These are phyloP conservation scores for Populus pruinosa DNA, from an alignment of 345 rosid genomes.

Conservation along the genomic window DNA sequence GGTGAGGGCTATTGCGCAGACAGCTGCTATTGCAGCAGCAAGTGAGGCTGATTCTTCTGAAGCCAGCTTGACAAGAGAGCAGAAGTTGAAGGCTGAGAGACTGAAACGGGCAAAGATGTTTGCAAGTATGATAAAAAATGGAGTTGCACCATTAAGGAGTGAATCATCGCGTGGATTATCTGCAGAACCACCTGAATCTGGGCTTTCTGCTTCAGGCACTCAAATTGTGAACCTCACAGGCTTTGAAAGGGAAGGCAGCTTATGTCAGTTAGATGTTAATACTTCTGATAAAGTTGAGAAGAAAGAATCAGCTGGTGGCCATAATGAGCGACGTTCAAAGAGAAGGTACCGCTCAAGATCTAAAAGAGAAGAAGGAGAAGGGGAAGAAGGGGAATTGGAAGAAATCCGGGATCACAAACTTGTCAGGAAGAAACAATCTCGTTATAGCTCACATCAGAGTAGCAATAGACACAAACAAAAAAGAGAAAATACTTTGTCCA, in stretches of 20 bases:
- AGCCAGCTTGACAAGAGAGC: slow-evolving; percentile 59
- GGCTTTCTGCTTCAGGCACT: slow-evolving; percentile 42
- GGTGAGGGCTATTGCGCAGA: slow-evolving; percentile 42
- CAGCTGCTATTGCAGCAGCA: slow-evolving; percentile 55
- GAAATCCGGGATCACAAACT: slow-evolving; percentile 42
- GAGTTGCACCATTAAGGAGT: slow-evolving; percentile 47
- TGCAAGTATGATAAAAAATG: slow-evolving; percentile 67
- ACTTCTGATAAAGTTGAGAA: slow-evolving; percentile 24
- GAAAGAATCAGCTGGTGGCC: slow-evolving; percentile 38
- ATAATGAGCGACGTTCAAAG: slow-evolving; percentile 55
- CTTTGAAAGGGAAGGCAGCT: slow-evolving; percentile 54
- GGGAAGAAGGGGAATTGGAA: slow-evolving; percentile 38
- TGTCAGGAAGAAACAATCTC: slow-evolving; percentile 41
- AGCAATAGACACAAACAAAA: slow-evolving; percentile 48
- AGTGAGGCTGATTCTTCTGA: slow-evolving; percentile 72
- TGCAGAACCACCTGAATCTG: slow-evolving; percentile 49
- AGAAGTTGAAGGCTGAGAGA: slow-evolving; percentile 89
- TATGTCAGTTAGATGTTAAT: slow-evolving; percentile 34
- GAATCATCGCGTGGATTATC: slow-evolving; percentile 48
- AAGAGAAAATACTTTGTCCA: slow-evolving; percentile 50
- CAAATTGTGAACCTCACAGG: slow-evolving; percentile 17
- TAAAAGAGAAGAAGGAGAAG: slow-evolving; percentile 35
- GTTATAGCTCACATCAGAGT: slow-evolving; percentile 36
- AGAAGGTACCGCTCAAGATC: slow-evolving; percentile 71
- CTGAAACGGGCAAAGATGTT: slow-evolving; percentile 94